These are phyloP conservation scores for Kwoniella europaea DNA, from an alignment of 768 basidiomycete genomes.

Conservation along the genomic window DNA sequence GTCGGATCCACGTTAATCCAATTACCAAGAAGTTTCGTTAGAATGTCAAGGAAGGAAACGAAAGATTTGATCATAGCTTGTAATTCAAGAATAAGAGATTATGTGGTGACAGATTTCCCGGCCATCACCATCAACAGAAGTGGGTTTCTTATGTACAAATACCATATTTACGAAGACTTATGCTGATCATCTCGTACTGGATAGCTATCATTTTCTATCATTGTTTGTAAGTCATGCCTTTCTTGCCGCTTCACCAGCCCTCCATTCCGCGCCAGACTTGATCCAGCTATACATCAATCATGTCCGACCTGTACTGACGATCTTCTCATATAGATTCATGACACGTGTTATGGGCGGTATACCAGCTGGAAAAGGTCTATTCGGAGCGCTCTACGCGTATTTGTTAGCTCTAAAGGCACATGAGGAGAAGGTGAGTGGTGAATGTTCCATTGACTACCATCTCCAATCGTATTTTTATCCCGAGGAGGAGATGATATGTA, in stretches of 20 bases:
- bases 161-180: background rate
- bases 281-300: background rate
- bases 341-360: slow-evolving; percentile 15
- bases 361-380: slow-evolving; percentile 1
- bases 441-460: background rate
- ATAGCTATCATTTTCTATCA: slow-evolving; percentile 80
- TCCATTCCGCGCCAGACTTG: background rate
- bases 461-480: too few relatives aligned
- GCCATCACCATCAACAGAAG: slow-evolving; percentile 37
- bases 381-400: slow-evolving; percentile 12
- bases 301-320: background rate
- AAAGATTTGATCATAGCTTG: slow-evolving; percentile 80
- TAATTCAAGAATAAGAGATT: slow-evolving; percentile 62
- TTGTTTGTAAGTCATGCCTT: slow-evolving; percentile 65
- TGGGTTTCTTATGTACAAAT: slow-evolving; percentile 16
- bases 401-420: slow-evolving; percentile 17
- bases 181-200: slow-evolving; percentile 62
- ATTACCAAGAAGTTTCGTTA: slow-evolving; percentile 83
- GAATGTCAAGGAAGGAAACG: slow-evolving; percentile 75
- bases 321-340: slow-evolving; percentile 1
- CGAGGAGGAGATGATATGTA: too few relatives aligned
- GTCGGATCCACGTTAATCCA: slow-evolving; percentile 86
- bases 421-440: slow-evolving; percentile 29
- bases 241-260: background rate
- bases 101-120: slow-evolving; percentile 31